These are phyloP conservation scores for Acanthamoeba castellanii DNA, from an alignment of 208 protist genomes.

Conservation along the genomic window DNA sequence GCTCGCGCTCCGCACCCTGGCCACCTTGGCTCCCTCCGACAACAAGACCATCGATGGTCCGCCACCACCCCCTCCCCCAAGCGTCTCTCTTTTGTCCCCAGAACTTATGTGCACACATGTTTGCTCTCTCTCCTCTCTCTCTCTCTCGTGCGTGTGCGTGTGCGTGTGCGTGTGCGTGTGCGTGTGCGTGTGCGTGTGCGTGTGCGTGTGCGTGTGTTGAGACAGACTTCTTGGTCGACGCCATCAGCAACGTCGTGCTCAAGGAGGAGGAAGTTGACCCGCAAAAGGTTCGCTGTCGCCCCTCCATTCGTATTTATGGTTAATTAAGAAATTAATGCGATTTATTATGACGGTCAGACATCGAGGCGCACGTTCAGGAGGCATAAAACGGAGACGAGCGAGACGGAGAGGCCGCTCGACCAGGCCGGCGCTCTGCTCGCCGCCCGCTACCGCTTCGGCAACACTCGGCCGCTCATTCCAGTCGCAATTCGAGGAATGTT, in stretches of 20 bases:
- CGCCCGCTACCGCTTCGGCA: conserved; percentile 40
- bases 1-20: conserved; percentile 13
- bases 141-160: too few species aligned
- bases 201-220: too few species aligned
- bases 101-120: not conserved
- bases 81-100: not conserved
- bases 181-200: too few species aligned
- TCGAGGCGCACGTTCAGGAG: conserved; percentile 15
- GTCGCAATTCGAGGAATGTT: conserved; percentile 14
- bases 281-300: not conserved
- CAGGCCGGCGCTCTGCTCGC: conserved; percentile 34
- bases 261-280: conserved; percentile 10
- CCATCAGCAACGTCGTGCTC: conserved; percentile 11
- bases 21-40: not conserved
- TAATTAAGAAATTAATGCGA: not conserved
- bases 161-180: too few species aligned
- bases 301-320: not conserved
- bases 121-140: too few species aligned
- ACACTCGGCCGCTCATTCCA: not conserved
- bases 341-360: not conserved
- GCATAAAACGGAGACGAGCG: not conserved
- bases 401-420: conserved; percentile 19
- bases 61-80: not conserved
- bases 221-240: conserved; percentile 7
- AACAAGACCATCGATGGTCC: conserved; percentile 44